phyloP scores from a whole-genome alignment of 768 basidiomycete species.

The Suillus hirtellus region DNA sequence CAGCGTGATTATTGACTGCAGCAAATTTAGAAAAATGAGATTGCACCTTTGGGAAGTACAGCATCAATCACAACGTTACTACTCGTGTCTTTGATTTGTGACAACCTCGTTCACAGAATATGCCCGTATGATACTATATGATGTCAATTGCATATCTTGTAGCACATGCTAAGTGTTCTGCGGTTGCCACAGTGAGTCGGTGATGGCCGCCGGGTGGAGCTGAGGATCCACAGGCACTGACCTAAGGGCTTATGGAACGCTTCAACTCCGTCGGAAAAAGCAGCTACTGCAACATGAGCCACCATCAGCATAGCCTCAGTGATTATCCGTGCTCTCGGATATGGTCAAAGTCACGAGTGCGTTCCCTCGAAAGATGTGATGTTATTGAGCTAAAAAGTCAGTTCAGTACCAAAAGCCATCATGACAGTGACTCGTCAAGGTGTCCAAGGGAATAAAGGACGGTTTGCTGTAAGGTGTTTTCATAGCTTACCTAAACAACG shows the following conservation, averaged over 20 bases:
- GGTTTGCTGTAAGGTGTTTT: not conserved
- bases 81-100: no score
- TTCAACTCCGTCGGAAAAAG: not conserved
- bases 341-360: not conserved
- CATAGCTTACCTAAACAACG: constrained; percentile 10
- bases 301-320: not conserved
- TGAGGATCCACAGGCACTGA: constrained; percentile 4
- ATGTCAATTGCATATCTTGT: no score
- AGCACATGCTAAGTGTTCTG: not conserved
- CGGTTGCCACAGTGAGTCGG: constrained; percentile 2
- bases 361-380: not conserved
- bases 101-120: no score
- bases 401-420: constrained; percentile 1
- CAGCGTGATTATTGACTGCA: not conserved
- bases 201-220: not conserved
- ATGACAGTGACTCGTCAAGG: not conserved
- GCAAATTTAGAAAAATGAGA: not conserved
- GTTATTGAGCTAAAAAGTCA: not conserved
- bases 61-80: not conserved
- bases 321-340: not conserved
- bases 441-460: constrained; percentile 6
- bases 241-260: not conserved
- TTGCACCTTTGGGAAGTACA: not conserved
- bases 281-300: not conserved
- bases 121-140: no score